Base-by-base conservation (phyloP, 225 moss, liverwort and hornwort species). In the Physcomitrellopsis africana region DNA sequence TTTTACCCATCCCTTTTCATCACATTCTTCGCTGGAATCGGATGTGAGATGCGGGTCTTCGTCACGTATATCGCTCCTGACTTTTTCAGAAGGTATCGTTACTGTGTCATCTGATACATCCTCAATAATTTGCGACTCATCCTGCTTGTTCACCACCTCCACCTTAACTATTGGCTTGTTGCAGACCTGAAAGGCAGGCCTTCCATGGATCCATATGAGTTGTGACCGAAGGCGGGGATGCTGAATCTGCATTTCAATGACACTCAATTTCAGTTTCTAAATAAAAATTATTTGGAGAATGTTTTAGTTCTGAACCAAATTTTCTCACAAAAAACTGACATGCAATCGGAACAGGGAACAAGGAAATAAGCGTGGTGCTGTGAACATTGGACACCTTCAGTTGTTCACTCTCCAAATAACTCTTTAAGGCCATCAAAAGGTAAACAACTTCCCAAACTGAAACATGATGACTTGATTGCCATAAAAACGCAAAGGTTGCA, bases 211-310 rank as follows among this genome's bases (percentile, higher is more conserved):
- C 95, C 95, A 99, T 37, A 95, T 22, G 42, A 99, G 89, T 63
- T 90, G 86, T 58, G 99, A 99, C 67, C 99, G 92, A 65, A 99
- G 84, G 68, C 99, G 95, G 44, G 99, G 99, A 75, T 99, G 99
- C 74, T 86, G 90, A 72, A 82, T 43, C 86, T 93, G 88, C 83
- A 78, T 61, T 60, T 60, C 58, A 69, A 42, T 32, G 43, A 69
- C 63, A 46, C 61, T 67, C 48, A 72, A 44, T 18, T 45, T 68
- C 24, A 71, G 44, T 63, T 24, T 47, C 51, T 65, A 72, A 56
- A 13, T 75, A 42, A 58, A 44, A n/a, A 26, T 19, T 19, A 23
- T 63, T 43, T 26, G 10, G 32, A 22, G 3, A 23, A 49, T 49
- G 48, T 11, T 49, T 49, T 49, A 49, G 48, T 11, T 49, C 3